phyloP scores from a whole-genome alignment of 768 basidiomycete genomes.

The Pisolithus microcarpus region DNA sequence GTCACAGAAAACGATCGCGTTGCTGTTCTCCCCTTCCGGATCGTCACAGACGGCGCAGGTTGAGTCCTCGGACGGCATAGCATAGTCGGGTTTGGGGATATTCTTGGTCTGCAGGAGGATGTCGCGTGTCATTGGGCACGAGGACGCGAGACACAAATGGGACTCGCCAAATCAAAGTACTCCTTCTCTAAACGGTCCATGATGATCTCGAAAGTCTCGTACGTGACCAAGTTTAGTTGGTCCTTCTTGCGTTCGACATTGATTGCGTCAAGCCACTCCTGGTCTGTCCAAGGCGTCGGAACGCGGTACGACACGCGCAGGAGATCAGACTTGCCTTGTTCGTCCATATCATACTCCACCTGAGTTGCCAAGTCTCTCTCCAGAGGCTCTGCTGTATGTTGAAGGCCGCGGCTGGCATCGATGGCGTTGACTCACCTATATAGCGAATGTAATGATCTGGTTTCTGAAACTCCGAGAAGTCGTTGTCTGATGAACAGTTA shows the following conservation, averaged over 20 bases:
- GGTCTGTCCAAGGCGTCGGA: slow-evolving; percentile 44
- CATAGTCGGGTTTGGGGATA: slow-evolving; percentile 82
- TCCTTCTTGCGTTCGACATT: slow-evolving; percentile 80
- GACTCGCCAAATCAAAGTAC: slow-evolving; percentile 88
- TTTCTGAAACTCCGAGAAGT: slow-evolving; percentile 62
- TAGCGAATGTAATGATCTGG: slow-evolving; percentile 88
- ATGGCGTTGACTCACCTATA: slow-evolving; percentile 52
- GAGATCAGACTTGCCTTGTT: slow-evolving; percentile 61
- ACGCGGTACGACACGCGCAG: neutral
- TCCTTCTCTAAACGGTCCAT: slow-evolving; percentile 99
- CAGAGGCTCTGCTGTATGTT: slow-evolving; percentile 60
- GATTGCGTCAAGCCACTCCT: slow-evolving; percentile 86
- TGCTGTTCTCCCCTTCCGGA: slow-evolving; percentile 96
- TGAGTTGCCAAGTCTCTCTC: slow-evolving; percentile 88
- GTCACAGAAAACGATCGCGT: slow-evolving; percentile 98
- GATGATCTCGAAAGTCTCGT: slow-evolving; percentile 89
- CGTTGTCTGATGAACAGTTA: slow-evolving; percentile 38
- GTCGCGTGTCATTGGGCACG: neutral
- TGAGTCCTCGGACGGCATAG: slow-evolving; percentile 89
- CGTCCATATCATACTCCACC: slow-evolving; percentile 99
- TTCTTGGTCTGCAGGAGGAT: slow-evolving; percentile 69
- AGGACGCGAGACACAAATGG: slow-evolving; percentile 5
- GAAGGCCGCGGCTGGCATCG: slow-evolving; percentile 1
- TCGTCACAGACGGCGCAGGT: slow-evolving; percentile 98
- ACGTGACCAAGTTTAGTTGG: slow-evolving; percentile 60